Evolutionary conservation across 1,284 basidiomycete species (phyloP).

Genomic region (Cryptococcus sp.): DNA sequence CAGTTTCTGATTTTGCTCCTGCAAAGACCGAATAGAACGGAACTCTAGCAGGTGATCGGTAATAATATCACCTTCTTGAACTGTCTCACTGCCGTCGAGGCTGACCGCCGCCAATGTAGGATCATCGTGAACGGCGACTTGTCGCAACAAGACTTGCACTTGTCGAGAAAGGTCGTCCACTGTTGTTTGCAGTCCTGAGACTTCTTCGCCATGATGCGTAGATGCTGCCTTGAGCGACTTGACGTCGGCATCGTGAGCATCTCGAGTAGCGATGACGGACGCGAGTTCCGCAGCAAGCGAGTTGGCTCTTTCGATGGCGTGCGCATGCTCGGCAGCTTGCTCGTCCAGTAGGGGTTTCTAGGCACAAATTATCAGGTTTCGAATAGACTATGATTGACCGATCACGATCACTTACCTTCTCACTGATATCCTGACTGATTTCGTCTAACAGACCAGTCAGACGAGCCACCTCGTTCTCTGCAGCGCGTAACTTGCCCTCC

Average conservation of each 20-base stretch:
- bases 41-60: slow-evolving; percentile 88
- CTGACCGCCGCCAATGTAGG: slow-evolving; percentile 73
- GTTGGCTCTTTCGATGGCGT: slow-evolving; percentile 70
- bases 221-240: slow-evolving; percentile 63
- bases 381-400: not conserved
- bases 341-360: slow-evolving; percentile 84
- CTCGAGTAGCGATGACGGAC: slow-evolving; percentile 67
- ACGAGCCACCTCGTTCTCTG: slow-evolving; percentile 74
- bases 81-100: slow-evolving; percentile 59
- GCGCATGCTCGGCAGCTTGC: slow-evolving; percentile 81
- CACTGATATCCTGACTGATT: slow-evolving; percentile 70
- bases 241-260: slow-evolving; percentile 32
- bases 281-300: slow-evolving; percentile 79
- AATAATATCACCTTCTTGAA: slow-evolving; percentile 69
- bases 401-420: slow-evolving; percentile 63
- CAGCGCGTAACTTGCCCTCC: slow-evolving; percentile 75
- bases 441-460: slow-evolving; percentile 67
- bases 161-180: slow-evolving; percentile 85
- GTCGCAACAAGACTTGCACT: slow-evolving; percentile 73
- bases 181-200: slow-evolving; percentile 70
- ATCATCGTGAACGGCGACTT: slow-evolving; percentile 77
- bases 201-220: slow-evolving; percentile 66
- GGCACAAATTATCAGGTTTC: slow-evolving; percentile 3
- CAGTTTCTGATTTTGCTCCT: slow-evolving; percentile 86
- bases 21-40: slow-evolving; percentile 73